Evolutionary conservation across 352 stramenopile genomes (phyloP).

Genomic region (Phytophthora brassicae): DNA sequence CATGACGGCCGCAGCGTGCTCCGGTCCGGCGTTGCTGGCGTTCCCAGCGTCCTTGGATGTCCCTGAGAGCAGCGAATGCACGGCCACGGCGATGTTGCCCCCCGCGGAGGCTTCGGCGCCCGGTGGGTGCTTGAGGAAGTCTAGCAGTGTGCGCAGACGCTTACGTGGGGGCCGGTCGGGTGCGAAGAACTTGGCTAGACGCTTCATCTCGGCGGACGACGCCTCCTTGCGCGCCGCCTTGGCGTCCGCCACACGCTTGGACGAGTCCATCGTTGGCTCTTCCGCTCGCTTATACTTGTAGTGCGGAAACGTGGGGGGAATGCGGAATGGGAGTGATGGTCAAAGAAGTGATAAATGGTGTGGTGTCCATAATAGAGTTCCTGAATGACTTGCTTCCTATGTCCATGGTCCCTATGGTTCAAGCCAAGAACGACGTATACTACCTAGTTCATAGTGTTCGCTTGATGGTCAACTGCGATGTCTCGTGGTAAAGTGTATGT

Average conservation of each 20-base stretch:
- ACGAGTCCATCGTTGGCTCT: slow-evolving; percentile 36
- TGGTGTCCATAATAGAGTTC: no score
- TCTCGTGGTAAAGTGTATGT: slow-evolving; percentile 30
- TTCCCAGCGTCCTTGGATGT: slow-evolving; percentile 46
- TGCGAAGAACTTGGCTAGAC: slow-evolving; percentile 86
- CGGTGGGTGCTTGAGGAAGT: slow-evolving; percentile 78
- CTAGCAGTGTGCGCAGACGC: slow-evolving; percentile 77
- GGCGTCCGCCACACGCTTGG: slow-evolving; percentile 41
- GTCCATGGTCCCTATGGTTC: no score
- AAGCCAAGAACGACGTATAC: no score
- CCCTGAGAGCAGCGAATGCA: slow-evolving; percentile 64
- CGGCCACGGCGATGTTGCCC: slow-evolving; percentile 68
- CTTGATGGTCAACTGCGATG: slow-evolving; percentile 4
- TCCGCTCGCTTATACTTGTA: no score
- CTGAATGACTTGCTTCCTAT: no score
- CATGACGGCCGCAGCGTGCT: slow-evolving; percentile 50
- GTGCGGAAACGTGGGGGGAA: not conserved
- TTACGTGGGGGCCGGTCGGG: slow-evolving; percentile 81
- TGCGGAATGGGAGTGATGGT: not conserved
- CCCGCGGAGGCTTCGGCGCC: slow-evolving; percentile 28
- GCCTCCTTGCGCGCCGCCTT: slow-evolving; percentile 42
- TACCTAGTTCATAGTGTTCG: no score
- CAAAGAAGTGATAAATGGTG: not conserved
- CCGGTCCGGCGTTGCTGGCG: slow-evolving; percentile 24
- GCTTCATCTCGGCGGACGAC: slow-evolving; percentile 60